Evolutionary conservation across 306 rosid genomes (phyloP).

Genomic region (Casuarina cunninghamiana): DNA sequence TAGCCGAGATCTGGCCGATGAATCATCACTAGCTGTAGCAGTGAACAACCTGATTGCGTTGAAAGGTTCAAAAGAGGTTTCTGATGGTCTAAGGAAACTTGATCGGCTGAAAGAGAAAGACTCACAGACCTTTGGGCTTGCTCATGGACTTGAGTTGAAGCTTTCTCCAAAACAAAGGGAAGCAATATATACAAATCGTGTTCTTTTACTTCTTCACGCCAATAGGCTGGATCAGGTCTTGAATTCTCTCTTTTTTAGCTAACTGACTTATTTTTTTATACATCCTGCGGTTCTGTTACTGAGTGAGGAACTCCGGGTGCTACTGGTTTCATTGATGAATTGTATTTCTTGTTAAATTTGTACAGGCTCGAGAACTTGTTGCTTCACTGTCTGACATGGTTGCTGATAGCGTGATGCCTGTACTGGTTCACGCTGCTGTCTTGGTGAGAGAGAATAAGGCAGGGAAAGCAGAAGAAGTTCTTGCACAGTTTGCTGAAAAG

Average conservation of each 20-base stretch:
- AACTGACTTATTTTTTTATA: background rate
- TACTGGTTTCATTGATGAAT: constrained; percentile 1
- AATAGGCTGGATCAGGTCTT: constrained; percentile 88
- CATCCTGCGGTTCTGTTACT: background rate
- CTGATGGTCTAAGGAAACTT: constrained; percentile 90
- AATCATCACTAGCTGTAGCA: constrained; percentile 83
- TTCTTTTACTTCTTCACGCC: constrained; percentile 89
- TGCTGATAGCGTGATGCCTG: constrained; percentile 67
- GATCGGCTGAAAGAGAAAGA: constrained; percentile 88
- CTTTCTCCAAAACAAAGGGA: constrained; percentile 71
- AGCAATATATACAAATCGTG: constrained; percentile 76
- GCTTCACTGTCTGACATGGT: constrained; percentile 73
- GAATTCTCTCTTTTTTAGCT: constrained; percentile 9
- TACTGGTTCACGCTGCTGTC: constrained; percentile 79
- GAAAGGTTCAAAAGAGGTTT: constrained; percentile 90
- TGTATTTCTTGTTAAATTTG: constrained; percentile 1
- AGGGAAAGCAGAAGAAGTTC: constrained; percentile 85
- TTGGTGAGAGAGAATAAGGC: constrained; percentile 94
- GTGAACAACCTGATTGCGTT: constrained; percentile 78
- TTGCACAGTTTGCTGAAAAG: constrained; percentile 69
- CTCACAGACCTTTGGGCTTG: constrained; percentile 62
- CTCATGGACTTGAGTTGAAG: constrained; percentile 71
- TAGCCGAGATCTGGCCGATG: constrained; percentile 79
- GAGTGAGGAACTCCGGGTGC: constrained; percentile 1
- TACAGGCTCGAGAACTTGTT: constrained; percentile 88